Conservation (phyloP, 352 stramenopile species). For the Achlya hypogyna region DNA sequence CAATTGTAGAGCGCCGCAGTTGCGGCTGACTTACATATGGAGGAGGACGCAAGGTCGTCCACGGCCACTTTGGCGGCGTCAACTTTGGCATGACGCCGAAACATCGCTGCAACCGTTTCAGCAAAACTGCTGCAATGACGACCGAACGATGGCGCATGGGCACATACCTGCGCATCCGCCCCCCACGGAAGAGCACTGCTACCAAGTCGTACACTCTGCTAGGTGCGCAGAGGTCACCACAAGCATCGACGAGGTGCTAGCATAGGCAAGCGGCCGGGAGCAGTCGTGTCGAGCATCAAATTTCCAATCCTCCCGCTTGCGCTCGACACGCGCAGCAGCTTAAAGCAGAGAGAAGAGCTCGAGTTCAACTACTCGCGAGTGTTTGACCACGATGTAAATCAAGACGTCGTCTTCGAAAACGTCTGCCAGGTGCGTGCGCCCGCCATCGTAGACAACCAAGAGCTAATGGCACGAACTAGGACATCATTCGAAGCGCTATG, state of each 20-base stretch:
- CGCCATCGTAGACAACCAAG: too few relatives aligned
- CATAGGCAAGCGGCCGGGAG: too few relatives aligned
- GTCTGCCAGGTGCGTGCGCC: constrained; percentile 45
- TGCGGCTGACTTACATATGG: too few relatives aligned
- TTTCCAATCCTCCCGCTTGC: constrained; percentile 43
- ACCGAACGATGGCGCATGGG: constrained; percentile 76
- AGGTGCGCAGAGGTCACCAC: too few relatives aligned
- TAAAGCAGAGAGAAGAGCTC: constrained; percentile 63
- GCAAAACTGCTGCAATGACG: not conserved
- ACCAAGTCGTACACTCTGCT: constrained; percentile 9
- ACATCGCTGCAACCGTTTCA: constrained; percentile 8
- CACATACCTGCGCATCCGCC: constrained; percentile 60
- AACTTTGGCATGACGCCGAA: not conserved
- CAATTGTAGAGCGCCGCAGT: too few relatives aligned
- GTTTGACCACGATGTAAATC: constrained; percentile 50
- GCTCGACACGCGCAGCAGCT: constrained; percentile 42
- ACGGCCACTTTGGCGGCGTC: not conserved
- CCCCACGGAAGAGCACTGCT: constrained; percentile 39
- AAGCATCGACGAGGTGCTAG: too few relatives aligned
- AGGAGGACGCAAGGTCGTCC: not conserved
- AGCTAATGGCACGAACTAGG: constrained; percentile 24
- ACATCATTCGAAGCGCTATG: constrained; percentile 60
- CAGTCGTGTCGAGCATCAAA: too few relatives aligned
- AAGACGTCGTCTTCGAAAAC: constrained; percentile 61
- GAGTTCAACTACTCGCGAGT: constrained; percentile 67